Conservation (phyloP, 345 rosid genomes). For the Brassica cretica region DNA sequence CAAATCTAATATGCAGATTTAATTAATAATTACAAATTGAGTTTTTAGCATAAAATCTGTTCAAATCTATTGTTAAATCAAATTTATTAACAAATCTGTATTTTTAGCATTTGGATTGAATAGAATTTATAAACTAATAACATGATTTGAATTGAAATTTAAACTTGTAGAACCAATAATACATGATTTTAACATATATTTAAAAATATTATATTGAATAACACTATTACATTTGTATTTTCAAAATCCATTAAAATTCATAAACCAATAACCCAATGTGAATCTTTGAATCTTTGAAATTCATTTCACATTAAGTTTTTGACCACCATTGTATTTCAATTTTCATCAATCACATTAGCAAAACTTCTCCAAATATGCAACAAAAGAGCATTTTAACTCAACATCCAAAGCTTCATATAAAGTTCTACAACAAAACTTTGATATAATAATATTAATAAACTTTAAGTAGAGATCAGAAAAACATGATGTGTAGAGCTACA, state of each 20-base stretch:
- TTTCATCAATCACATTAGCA: neutral
- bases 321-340: neutral
- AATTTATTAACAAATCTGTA: neutral
- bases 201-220: neutral
- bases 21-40: too few relatives aligned
- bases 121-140: too few relatives aligned
- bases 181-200: neutral
- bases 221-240: neutral
- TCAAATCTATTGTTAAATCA: neutral
- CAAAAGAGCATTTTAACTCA: neutral
- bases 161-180: neutral
- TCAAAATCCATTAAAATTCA: neutral
- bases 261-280: neutral
- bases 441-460: neutral
- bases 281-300: neutral
- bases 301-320: neutral
- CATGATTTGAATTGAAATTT: too few relatives aligned
- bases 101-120: neutral
- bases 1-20: too few relatives aligned
- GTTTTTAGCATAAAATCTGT: too few relatives aligned
- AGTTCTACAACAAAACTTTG: slow-evolving; percentile 2
- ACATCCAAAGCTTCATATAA: slow-evolving; percentile 11
- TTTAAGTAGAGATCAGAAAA: neutral
- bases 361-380: neutral
- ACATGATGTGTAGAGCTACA: slow-evolving; percentile 23